A percentile compares a stretch with the other conserved stretches of the same genome.
phyloP scores from a whole-genome alignment of 306 rosid species.

The Senna siamea region DNA sequence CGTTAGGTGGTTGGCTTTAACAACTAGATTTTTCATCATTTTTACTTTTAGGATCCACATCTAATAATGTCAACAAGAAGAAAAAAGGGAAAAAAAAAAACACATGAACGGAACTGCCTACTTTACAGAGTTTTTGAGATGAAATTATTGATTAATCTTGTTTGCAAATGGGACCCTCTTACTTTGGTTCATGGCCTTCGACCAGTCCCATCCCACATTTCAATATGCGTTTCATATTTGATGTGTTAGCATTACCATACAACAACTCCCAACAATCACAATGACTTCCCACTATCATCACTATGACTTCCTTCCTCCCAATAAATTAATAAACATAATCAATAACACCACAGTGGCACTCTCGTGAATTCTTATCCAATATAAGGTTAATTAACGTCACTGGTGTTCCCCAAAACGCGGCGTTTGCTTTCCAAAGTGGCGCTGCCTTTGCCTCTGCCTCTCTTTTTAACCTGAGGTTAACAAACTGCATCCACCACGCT shows the following conservation, averaged over 20 bases:
- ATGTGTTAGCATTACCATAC: conserved; percentile 37
- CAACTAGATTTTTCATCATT: neutral
- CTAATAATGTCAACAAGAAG: neutral
- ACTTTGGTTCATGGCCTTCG: conserved; percentile 34
- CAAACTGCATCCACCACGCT: neutral
- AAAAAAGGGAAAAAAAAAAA: neutral
- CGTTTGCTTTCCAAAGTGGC: conserved; percentile 42
- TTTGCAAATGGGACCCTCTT: conserved; percentile 33
- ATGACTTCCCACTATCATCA: conserved; percentile 34
- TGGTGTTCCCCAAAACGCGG: conserved; percentile 41
- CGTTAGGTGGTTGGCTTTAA: neutral
- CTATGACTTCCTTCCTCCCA: no score
- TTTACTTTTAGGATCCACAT: neutral
- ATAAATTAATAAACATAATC: no score
- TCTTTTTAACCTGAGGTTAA: conserved; percentile 38
- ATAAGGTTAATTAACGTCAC: neutral
- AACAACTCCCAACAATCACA: conserved; percentile 41
- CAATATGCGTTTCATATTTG: conserved; percentile 20
- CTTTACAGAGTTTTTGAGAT: neutral
- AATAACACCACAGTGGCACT: conserved; percentile 20
- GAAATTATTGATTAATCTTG: conserved; percentile 10
- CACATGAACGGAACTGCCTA: neutral
- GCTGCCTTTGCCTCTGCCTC: conserved; percentile 33
- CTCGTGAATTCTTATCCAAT: neutral
- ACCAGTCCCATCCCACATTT: conserved; percentile 42